phyloP scores from a whole-genome alignment of 2,329 filamentous ascomycete species.

The Gaeumannomyces tritici region DNA sequence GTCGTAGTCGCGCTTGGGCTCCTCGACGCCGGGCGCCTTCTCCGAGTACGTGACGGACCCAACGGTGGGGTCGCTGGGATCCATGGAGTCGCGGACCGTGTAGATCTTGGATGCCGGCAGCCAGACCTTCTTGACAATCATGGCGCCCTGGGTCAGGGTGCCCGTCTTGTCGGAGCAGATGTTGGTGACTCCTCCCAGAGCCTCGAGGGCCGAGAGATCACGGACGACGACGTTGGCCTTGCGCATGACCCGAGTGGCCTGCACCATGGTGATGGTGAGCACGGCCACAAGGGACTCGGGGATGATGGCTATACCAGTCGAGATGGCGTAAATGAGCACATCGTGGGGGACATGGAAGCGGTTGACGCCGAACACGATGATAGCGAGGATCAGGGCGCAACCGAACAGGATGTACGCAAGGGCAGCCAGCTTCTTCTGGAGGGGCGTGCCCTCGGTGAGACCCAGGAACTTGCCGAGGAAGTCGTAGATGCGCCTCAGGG shows the following conservation, averaged over 20 bases:
- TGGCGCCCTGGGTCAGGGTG: constrained; percentile 58
- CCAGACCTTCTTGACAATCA: constrained; percentile 61
- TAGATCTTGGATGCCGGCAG: constrained; percentile 48
- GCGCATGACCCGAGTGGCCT: constrained; percentile 56
- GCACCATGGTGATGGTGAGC: constrained; percentile 61
- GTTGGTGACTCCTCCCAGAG: constrained; percentile 60
- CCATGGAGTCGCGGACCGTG: constrained; percentile 50
- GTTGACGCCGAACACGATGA: constrained; percentile 53
- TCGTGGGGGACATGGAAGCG: constrained; percentile 43
- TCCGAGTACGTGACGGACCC: constrained; percentile 41
- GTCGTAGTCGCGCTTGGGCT: constrained; percentile 41
- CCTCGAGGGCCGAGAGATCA: constrained; percentile 58
- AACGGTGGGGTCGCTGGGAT: constrained; percentile 51
- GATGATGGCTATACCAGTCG: constrained; percentile 53
- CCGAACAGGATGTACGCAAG: constrained; percentile 74
- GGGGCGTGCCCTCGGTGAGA: constrained; percentile 61
- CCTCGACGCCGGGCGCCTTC: constrained; percentile 14
- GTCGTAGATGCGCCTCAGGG: constrained; percentile 28
- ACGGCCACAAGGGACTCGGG: constrained; percentile 60
- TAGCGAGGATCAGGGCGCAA: constrained; percentile 51
- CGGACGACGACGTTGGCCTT: constrained; percentile 54
- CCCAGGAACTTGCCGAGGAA: constrained; percentile 41
- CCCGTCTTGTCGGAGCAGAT: constrained; percentile 69
- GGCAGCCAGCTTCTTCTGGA: constrained; percentile 78
- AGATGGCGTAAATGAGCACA: constrained; percentile 52